Conservation (phyloP, 495 filamentous ascomycete species). For the Aspergillus baeticus region DNA sequence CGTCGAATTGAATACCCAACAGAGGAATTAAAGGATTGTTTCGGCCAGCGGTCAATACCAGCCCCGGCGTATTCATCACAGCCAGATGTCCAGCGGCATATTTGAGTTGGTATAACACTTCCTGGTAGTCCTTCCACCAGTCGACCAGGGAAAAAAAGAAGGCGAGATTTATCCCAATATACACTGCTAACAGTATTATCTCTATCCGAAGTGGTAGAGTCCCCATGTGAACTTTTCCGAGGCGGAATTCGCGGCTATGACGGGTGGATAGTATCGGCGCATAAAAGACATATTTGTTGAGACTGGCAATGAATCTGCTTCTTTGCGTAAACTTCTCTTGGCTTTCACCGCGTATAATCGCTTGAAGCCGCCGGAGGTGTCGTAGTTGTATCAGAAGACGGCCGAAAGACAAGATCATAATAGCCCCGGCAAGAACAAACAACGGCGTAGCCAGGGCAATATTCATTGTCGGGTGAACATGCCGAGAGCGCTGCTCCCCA, state of each 20-base stretch:
- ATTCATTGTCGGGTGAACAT: constrained; percentile 37
- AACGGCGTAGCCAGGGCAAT: constrained; percentile 36
- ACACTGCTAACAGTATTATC: constrained; percentile 27
- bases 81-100: constrained; percentile 41
- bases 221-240: constrained; percentile 40
- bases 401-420: constrained; percentile 27
- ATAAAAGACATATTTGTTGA: constrained; percentile 45
- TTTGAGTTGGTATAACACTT: constrained; percentile 39
- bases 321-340: constrained; percentile 25
- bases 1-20: constrained; percentile 39
- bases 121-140: constrained; percentile 35
- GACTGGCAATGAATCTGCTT: constrained; percentile 17
- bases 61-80: constrained; percentile 41
- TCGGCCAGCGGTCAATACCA: constrained; percentile 42
- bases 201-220: constrained; percentile 39
- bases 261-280: constrained; percentile 37
- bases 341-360: constrained; percentile 19
- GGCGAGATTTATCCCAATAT: constrained; percentile 34
- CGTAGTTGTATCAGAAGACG: constrained; percentile 25
- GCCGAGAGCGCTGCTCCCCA: constrained; percentile 22
- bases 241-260: constrained; percentile 41
- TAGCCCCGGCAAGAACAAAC: constrained; percentile 28
- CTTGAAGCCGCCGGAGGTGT: constrained; percentile 28
- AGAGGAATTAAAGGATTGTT: constrained; percentile 42
- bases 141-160: constrained; percentile 41